phyloP scores from a whole-genome alignment of 805 yeast species.

The Candida nanaspora region DNA sequence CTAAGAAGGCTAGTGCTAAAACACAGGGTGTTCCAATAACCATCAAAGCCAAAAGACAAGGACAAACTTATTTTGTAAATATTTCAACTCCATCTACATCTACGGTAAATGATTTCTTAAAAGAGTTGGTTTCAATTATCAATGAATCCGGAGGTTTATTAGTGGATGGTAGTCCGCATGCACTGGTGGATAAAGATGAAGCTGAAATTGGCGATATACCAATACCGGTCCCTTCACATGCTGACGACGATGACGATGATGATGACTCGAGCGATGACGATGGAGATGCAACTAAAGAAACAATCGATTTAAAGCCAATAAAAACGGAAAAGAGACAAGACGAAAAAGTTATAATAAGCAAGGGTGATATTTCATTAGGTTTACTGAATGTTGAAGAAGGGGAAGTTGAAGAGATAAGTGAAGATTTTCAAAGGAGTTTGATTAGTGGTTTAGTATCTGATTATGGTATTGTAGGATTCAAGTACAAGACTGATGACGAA shows the following conservation, averaged over 20 bases:
- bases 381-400: background rate
- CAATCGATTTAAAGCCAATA: background rate
- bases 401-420: background rate
- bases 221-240: conserved; percentile 33
- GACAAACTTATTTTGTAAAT: conserved; percentile 26
- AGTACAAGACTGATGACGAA: conserved; percentile 22
- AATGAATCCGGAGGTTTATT: conserved; percentile 42
- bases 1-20: conserved; percentile 11
- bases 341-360: conserved; percentile 1
- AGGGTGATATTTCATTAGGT: background rate
- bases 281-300: conserved; percentile 4
- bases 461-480: conserved; percentile 35
- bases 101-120: conserved; percentile 6
- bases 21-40: conserved; percentile 12
- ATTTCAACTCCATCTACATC: no score
- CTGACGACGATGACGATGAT: conserved; percentile 17
- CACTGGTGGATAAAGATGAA: conserved; percentile 20
- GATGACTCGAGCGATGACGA: conserved; percentile 25
- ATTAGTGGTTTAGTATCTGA: conserved; percentile 9
- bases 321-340: background rate
- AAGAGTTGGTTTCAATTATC: conserved; percentile 30
- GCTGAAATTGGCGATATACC: conserved; percentile 29
- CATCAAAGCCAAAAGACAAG: conserved; percentile 27
- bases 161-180: conserved; percentile 19
- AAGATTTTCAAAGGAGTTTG: conserved; percentile 14